Evolutionary conservation across 192 early-diverging fungal species (phyloP).

Genomic region (Backusella australiensis): DNA sequence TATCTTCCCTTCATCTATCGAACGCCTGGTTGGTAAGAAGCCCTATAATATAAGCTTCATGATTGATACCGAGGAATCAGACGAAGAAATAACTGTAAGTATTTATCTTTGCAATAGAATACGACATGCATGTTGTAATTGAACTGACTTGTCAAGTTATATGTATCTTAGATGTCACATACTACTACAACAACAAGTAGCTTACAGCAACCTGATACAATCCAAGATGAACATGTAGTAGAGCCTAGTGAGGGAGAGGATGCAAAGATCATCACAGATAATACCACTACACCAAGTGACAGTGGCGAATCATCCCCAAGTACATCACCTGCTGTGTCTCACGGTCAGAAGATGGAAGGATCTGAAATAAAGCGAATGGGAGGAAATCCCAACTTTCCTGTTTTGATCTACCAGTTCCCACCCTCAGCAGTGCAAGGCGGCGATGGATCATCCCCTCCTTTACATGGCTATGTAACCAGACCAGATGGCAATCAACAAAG

Average conservation of each 20-base stretch:
- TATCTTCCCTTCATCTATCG: conserved; percentile 15
- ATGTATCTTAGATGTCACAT: background rate
- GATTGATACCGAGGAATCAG: conserved; percentile 14
- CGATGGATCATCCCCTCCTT: background rate
- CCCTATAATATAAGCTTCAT: conserved; percentile 13
- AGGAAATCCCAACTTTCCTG: background rate
- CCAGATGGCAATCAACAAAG: background rate
- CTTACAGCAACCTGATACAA: background rate
- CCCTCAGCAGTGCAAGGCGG: background rate
- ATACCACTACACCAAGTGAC: background rate
- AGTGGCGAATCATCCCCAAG: background rate
- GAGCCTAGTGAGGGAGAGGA: background rate
- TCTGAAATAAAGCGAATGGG: background rate
- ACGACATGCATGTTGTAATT: background rate
- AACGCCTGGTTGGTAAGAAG: conserved; percentile 13
- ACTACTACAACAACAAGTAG: background rate
- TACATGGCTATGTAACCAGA: background rate
- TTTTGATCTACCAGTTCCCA: conserved; percentile 14
- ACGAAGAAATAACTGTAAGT: conserved; percentile 18
- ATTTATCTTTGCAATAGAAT: background rate
- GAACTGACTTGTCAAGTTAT: background rate
- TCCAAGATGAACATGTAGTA: background rate
- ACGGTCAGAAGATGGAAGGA: background rate
- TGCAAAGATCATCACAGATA: background rate
- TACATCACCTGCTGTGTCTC: background rate